Base-by-base conservation (phyloP, 140 eudicot species). In the Bidens hawaiensis region DNA sequence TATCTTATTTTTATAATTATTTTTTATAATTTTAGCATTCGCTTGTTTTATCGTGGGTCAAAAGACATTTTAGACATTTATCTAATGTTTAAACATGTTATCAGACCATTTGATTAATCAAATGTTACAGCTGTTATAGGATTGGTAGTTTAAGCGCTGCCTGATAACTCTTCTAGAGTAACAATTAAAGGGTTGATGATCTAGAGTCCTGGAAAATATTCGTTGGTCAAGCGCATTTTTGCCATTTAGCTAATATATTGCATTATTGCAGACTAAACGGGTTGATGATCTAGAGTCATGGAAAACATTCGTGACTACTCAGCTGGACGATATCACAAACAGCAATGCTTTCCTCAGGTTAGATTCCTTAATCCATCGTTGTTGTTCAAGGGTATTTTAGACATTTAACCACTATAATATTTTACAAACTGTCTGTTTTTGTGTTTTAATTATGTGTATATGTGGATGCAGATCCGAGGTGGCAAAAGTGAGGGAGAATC, bases 271-370 rank as follows among this genome's bases (percentile, higher is more conserved):
- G 99, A 73, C 72, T 57, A 76, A 82, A 67, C 95, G 88, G 76
- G 83, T 88, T 31, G 79, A 65, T 61, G 95, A 93, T 34, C 87
- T 93, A 60, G 71, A 69, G 55, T 83, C 95, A 13, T 93, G 99
- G 99, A 93, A 82, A 83, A 76, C 87, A 33, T 73, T 54, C 26
- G 87, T 93, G 57, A 76, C 93, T 41, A 21, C 18, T 52, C 96
- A 90, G 76, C 67, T 90, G 61, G 90, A 87, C 26, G 81, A 65
- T 45, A 72, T 90, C 57, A 42, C 82, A 61, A 77, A 66, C 65
- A 85, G 79, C 70, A 84, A 82, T 64, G 73, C 85, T 64, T 40
- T 82, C 45, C 95, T 88, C 88, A 87, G 96, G 97, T 90, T 59
- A 42, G 7, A 27, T 55, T 13, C 10, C 3, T 25, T 62, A 43